phyloP scores from a whole-genome alignment of 2,329 filamentous ascomycete species.

The Talaromyces funiculosus region DNA sequence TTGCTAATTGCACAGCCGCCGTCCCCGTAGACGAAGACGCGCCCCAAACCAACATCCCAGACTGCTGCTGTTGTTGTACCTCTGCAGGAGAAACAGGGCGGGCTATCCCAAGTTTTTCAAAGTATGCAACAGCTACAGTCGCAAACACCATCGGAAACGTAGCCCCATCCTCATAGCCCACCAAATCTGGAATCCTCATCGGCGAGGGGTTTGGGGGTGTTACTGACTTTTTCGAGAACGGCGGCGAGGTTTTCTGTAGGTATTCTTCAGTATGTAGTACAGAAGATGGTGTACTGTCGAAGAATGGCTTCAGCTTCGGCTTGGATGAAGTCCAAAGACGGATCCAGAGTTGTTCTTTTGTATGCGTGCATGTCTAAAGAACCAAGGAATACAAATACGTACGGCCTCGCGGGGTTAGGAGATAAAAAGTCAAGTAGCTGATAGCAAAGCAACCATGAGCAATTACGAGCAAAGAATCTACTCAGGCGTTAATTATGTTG shows the following conservation, averaged over 20 bases:
- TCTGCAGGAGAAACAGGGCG: not conserved
- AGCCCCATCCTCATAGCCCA: slow-evolving; percentile 15
- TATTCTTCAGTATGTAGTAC: not conserved
- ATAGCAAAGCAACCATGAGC: not conserved
- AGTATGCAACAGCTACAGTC: not conserved
- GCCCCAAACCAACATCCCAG: slow-evolving; percentile 44
- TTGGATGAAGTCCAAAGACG: not conserved
- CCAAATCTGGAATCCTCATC: slow-evolving; percentile 15
- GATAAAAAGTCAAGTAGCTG: not conserved
- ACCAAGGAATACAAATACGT: not conserved
- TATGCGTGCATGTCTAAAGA: not conserved
- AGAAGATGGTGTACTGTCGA: not conserved
- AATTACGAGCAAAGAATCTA: not conserved
- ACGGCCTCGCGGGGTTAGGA: not conserved
- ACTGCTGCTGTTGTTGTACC: slow-evolving; percentile 26
- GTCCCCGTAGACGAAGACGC: slow-evolving; percentile 43
- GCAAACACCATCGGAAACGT: slow-evolving; percentile 7
- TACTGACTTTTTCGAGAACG: not conserved
- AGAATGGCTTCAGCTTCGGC: not conserved
- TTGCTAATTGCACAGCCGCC: slow-evolving; percentile 39
- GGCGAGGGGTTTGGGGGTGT: not conserved
- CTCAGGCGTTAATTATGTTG: not conserved
- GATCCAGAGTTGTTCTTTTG: not conserved
- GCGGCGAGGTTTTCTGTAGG: not conserved
- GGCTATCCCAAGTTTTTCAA: not conserved